Evolutionary conservation across 768 basidiomycete genomes (phyloP), one percentile per base, ranked within the genome.

Genomic region (Boletus subparvulus): DNA sequence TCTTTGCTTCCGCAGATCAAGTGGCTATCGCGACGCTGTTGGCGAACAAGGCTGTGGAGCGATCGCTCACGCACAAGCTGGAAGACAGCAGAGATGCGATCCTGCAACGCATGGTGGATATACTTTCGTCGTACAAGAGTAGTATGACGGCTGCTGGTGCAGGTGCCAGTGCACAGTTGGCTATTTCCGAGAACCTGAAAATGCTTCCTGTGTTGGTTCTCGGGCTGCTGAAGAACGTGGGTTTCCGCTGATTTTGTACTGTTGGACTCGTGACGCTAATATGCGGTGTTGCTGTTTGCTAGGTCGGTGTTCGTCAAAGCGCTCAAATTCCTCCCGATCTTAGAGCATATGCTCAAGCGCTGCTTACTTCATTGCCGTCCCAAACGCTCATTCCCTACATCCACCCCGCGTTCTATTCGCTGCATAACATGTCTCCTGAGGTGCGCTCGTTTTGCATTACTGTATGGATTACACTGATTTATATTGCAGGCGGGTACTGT

Each of bases 271-370:
- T 52, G 50, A 45, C 17, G 28, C 45, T 58, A 12, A 64, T 13
- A 26, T 21, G 13, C 3, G 42, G 21, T 26, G 11, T 9, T 41
- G 36, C 14, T 45, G 2, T 28, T 63, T 17, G 2, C 6, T 65
- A 94, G 92, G 90, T 96, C 61, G 97, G 94, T 45, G 80, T 98
- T 50, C 85, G 97, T 52, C 94, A 98, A 78, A 98, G 95, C 74
- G 86, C 92, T 3, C 93, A 95, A 69, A 98, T 99, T 70, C 94
- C 96, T 35, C 91, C 96, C 10, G 97, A 99, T 75, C 86, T 99
- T 48, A 80, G 97, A 61, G 90, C 94, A 11, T 98, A 98, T 68
- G 92, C 97, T 2, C 95, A 98, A 73, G 88, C 89, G 7, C 76
- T 99, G 36, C 79, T 98, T 63, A 92, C 92, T 1, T 91, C 94